Evolutionary conservation across 306 rosid species (phyloP).

Genomic region (Sicyos baderoa): DNA sequence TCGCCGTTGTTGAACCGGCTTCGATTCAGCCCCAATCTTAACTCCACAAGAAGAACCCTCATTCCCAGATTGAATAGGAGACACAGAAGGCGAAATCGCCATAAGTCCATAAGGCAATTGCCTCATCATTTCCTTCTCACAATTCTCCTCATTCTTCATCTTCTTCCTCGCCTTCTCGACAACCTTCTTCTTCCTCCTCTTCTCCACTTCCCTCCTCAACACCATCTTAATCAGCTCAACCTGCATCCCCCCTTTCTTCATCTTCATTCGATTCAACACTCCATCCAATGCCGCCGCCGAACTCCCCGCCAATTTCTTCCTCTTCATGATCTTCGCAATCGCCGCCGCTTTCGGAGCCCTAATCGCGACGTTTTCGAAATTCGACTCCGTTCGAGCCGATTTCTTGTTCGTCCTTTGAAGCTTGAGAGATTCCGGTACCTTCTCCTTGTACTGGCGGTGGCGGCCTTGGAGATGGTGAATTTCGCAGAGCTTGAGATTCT

Average conservation of each 20-base stretch:
- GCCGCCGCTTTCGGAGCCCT: slow-evolving; percentile 36
- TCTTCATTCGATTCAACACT: slow-evolving; percentile 29
- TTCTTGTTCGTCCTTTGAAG: slow-evolving; percentile 47
- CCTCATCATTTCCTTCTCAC: slow-evolving; percentile 46
- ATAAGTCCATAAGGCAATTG: slow-evolving; percentile 82
- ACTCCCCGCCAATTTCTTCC: slow-evolving; percentile 37
- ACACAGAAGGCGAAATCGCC: slow-evolving; percentile 65
- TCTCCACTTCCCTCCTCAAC: slow-evolving; percentile 70
- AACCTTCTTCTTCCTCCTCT: slow-evolving; percentile 33
- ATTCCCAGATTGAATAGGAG: slow-evolving; percentile 45
- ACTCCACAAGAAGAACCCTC: slow-evolving; percentile 42
- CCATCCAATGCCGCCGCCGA: slow-evolving; percentile 36
- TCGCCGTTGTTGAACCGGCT: slow-evolving; percentile 36
- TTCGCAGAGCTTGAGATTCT: slow-evolving; percentile 78
- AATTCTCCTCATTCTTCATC: slow-evolving; percentile 32
- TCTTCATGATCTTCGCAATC: slow-evolving; percentile 37
- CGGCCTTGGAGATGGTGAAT: slow-evolving; percentile 79
- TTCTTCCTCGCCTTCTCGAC: slow-evolving; percentile 23
- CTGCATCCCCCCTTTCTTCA: slow-evolving; percentile 49
- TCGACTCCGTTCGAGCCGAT: slow-evolving; percentile 26
- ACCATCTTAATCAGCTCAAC: slow-evolving; percentile 86
- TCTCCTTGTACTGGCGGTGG: slow-evolving; percentile 67
- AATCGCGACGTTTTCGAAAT: slow-evolving; percentile 35
- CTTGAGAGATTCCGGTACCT: slow-evolving; percentile 82
- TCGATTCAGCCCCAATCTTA: slow-evolving; percentile 42